These are phyloP conservation scores for Alternaria ventricosa DNA, from an alignment of 2,329 filamentous ascomycete species.

Conservation along the genomic window DNA sequence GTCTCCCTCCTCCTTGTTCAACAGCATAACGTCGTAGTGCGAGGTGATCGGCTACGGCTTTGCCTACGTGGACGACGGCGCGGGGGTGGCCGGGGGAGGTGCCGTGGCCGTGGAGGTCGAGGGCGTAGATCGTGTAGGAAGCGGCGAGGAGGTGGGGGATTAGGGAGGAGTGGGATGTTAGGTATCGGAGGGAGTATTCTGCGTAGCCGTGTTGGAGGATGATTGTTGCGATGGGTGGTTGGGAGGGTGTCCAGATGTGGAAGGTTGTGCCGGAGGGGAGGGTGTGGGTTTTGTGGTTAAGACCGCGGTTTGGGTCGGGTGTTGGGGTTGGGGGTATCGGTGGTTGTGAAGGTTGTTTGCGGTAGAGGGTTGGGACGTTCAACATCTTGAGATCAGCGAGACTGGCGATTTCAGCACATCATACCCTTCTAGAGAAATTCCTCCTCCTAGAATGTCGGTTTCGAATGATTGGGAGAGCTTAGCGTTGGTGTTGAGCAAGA, in stretches of 20 bases:
- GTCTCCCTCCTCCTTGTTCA: neutral
- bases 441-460: too few species aligned
- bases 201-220: slow-evolving; percentile 13
- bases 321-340: too few species aligned
- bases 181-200: slow-evolving; percentile 9
- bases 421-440: too few species aligned
- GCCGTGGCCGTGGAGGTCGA: neutral
- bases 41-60: neutral
- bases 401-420: too few species aligned
- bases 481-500: too few species aligned
- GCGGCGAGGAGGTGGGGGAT: slow-evolving; percentile 1
- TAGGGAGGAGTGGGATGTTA: slow-evolving; percentile 4
- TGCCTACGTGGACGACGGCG: neutral
- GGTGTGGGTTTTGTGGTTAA: neutral
- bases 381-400: neutral
- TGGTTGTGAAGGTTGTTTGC: neutral
- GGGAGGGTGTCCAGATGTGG: neutral
- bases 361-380: neutral
- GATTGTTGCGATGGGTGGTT: neutral
- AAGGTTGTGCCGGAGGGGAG: neutral
- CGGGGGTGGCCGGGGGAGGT: neutral
- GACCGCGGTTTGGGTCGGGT: neutral
- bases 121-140: neutral
- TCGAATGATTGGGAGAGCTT: too few species aligned
- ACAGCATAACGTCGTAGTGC: neutral